A percentile compares a stretch with the other conserved stretches of the same genome.
phyloP scores from a whole-genome alignment of 805 yeast species.

The Starmerella vaccinii region DNA sequence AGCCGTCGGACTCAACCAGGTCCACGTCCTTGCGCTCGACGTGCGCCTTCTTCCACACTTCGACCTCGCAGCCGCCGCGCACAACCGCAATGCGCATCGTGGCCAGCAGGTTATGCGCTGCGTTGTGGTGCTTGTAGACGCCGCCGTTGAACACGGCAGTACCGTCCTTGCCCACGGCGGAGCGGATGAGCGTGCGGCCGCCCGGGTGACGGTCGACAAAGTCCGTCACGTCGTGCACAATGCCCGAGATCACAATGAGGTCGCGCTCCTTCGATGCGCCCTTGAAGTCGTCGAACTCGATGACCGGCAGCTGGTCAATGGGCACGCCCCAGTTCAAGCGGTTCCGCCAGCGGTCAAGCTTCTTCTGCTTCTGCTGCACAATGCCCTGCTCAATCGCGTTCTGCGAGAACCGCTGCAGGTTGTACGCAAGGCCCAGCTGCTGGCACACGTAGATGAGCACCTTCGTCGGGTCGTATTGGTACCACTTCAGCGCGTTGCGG shows the following conservation, averaged over 20 bases:
- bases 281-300: conserved; percentile 45
- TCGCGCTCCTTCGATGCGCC: conserved; percentile 45
- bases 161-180: conserved; percentile 87
- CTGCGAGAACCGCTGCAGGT: conserved; percentile 45
- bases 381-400: conserved; percentile 59
- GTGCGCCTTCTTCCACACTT: conserved; percentile 70
- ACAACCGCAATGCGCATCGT: conserved; percentile 89
- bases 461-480: conserved; percentile 80
- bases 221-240: conserved; percentile 87
- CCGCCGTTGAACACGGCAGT: conserved; percentile 93
- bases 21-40: conserved; percentile 55
- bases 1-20: conserved; percentile 46
- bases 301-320: conserved; percentile 69
- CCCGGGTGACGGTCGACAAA: conserved; percentile 92
- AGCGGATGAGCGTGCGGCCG: conserved; percentile 64
- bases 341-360: conserved; percentile 64
- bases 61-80: conserved; percentile 69
- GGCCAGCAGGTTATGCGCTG: conserved; percentile 80
- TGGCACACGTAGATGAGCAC: conserved; percentile 50
- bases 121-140: conserved; percentile 84
- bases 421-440: conserved; percentile 48
- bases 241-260: conserved; percentile 75
- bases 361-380: conserved; percentile 73
- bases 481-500: conserved; percentile 60
- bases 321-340: conserved; percentile 92